Evolutionary conservation across 1,284 basidiomycete species (phyloP), one percentile per base, ranked within the genome.

Genomic region (Cutaneotrichosporon mucoides): DNA sequence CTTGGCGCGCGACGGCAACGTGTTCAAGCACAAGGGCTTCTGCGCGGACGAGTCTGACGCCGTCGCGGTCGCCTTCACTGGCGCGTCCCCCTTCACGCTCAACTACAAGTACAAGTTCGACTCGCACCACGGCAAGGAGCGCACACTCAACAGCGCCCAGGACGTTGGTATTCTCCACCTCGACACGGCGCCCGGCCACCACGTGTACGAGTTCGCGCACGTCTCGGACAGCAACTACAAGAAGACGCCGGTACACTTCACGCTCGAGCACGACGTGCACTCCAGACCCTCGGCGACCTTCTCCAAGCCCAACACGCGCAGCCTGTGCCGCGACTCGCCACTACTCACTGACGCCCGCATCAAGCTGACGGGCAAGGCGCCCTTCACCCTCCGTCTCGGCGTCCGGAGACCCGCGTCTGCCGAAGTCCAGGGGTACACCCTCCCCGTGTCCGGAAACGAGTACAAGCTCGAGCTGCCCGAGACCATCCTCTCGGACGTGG

Each of bases 121-220:
- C 34, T 38, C 24, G n/a, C 5, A n/a, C 7, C 12, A n/a, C 85
- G 86, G 57, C 85, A 88, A 65, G 13, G 57, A 57, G 6, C 87
- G 88, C 2, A 86, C 84, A 0, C 88, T 95, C 78, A 92, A 88
- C 73, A 90, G 89, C 68, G 91, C 94, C 16, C 89, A 93, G 72
- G 81, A 85, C 12, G 84, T 83, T 15, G 89, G 90, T 7, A 84
- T 90, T 40, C 86, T 97, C 72, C 90, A 93, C 66, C 82, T 98
- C 33, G 93, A 90, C 0, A 84, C 85, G 0, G 83, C 84, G 41
- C 82, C 90, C 2, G 93, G 93, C 3, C 83, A 86, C 57, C 89
- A 94, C 72, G 88, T 85, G 70, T 98, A 98, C 75, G 87, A 90
- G 72, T 87, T 99, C 64, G 86, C 88, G 64, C 88, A 89, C 68